Percentiles rank a stretch among this genome's conserved stretches.
Evolutionary conservation across 2,329 filamentous ascomycete genomes (phyloP).

Genomic region (Eutypa lata): DNA sequence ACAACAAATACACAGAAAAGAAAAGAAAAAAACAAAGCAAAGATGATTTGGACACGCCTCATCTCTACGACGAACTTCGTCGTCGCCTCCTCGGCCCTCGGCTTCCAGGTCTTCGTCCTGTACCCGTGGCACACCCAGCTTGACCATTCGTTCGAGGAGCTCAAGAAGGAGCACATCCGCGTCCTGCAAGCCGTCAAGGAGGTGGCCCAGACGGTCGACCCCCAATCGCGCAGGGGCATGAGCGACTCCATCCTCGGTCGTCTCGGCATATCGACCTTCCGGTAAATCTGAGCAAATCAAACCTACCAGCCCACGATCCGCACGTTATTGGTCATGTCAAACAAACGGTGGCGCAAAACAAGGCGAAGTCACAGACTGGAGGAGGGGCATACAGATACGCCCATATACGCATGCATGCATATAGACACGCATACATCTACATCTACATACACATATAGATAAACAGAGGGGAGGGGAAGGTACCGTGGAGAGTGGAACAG

Average conservation of each 20-base stretch:
- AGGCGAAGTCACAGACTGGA: no score
- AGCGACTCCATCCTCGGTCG: constrained; percentile 24
- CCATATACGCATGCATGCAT: neutral
- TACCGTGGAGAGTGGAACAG: neutral
- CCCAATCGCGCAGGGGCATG: constrained; percentile 25
- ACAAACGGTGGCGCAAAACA: no score
- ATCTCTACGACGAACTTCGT: constrained; percentile 64
- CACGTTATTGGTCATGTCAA: no score
- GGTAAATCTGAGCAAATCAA: constrained; percentile 14
- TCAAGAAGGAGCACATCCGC: constrained; percentile 55
- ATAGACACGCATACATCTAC: constrained; percentile 14
- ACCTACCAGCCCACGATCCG: no score
- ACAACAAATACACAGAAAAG: neutral
- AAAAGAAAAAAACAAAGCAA: constrained; percentile 4
- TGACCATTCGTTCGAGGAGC: constrained; percentile 56
- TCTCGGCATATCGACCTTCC: constrained; percentile 19
- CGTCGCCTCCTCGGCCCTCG: constrained; percentile 61
- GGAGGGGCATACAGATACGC: no score
- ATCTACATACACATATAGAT: no score
- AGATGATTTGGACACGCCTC: constrained; percentile 37
- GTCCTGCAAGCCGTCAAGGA: constrained; percentile 35
- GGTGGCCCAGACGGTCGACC: constrained; percentile 27
- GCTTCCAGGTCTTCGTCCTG: constrained; percentile 66
- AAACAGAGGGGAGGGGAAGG: neutral
- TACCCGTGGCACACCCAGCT: constrained; percentile 70